Evolutionary conservation across 345 rosid species (phyloP), one percentile per base, ranked within the genome.

Genomic region (Pseudoturritis turrita): DNA sequence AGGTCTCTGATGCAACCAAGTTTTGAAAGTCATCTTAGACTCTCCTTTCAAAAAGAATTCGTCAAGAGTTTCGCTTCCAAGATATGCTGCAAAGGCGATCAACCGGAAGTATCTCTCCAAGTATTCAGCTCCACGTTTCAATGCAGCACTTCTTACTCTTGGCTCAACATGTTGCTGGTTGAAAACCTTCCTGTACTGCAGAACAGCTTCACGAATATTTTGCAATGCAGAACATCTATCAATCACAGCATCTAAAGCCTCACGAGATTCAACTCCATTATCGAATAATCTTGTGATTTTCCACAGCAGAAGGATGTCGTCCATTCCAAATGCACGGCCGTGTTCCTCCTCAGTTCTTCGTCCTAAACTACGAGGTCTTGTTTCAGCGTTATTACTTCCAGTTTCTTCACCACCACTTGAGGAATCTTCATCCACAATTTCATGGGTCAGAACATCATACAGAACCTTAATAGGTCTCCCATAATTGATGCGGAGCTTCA

Each of bases 61-160:
- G 79, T 95, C 97, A 79, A 89, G 88, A 71, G 94, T 90, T 79
- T 87, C 85, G 76, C 97, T 91, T 78, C 99, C 99, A 72, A 94
- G 91, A 81, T 95, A 95, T 25, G 99, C 96, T 33, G 99, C 93
- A 79, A 95, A 91, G 21, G 99, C 95, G 84, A 94, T 94, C 81
- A 94, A 82, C 44, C 87, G 87, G 56, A 91, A 94, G 75, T 94
- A 91, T 61, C 96, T 72, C 78, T 94, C 97, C 80, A 94, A 80
- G 73, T 91, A 91, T 72, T 94, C 98, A 74, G 98, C 99, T 29
- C 97, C 99, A 28, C 96, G 97, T 68, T 80, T 86, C 82, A 95
- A 49, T 28, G 99, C 97, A 72, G 89, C 84, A 78, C 95, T 88
- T 81, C 97, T 82, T 62, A 78, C 93, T 80, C 97, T 87, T 35